Percentiles rank a stretch among this genome's conserved stretches.
These are phyloP conservation scores for Exophiala oligosperma DNA, from an alignment of 2,329 filamentous ascomycete genomes.

Conservation along the genomic window DNA sequence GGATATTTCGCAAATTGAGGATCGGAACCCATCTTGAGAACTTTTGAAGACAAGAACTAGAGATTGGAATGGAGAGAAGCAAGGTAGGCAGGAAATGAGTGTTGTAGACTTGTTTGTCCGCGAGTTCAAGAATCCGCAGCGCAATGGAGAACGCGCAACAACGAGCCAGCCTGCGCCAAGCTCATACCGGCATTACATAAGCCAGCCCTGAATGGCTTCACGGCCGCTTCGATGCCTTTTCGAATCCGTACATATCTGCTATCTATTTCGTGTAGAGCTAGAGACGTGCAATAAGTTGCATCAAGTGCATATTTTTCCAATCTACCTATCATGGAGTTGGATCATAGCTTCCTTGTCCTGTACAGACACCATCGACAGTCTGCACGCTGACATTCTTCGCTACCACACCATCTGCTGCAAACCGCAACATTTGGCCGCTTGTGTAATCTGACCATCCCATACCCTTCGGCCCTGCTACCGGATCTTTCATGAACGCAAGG, in stretches of 20 bases:
- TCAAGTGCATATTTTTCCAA: no score
- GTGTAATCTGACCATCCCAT: constrained; percentile 16
- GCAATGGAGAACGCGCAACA: background rate
- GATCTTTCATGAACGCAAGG: constrained; percentile 29
- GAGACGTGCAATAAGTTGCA: no score
- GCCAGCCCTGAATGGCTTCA: background rate
- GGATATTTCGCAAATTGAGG: constrained; percentile 66
- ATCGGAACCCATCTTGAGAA: constrained; percentile 55
- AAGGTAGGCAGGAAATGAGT: background rate
- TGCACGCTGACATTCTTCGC: no score
- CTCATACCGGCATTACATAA: background rate
- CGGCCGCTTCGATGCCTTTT: no score
- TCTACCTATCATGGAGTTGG: no score
- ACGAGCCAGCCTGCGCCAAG: background rate
- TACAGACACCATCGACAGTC: no score
- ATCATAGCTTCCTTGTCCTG: no score
- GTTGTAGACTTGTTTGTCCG: background rate
- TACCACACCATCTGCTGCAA: no score
- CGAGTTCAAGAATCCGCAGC: background rate
- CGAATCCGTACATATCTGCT: no score
- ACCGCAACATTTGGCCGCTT: no score
- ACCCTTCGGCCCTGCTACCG: constrained; percentile 12
- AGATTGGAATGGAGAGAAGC: background rate
- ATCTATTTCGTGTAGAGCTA: no score
- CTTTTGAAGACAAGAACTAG: background rate